A percentile compares a stretch with the other conserved stretches of the same genome.
Evolutionary conservation across 192 early-diverging fungal species (phyloP).

Genomic region (Entomortierella beljakovae): DNA sequence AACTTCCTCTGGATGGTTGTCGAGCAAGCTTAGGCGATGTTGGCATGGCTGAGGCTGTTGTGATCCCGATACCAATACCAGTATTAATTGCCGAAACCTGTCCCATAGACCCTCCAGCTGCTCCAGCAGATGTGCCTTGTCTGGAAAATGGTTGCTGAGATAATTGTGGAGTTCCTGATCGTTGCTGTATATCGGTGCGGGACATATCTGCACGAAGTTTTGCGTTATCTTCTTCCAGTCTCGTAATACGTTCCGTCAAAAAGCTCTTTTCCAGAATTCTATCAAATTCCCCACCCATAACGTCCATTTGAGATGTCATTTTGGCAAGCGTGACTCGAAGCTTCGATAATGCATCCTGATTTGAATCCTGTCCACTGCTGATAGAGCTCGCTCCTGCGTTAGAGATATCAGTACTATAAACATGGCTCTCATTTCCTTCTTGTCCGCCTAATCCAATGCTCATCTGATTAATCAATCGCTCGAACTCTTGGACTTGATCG

Average conservation of each 20-base stretch:
- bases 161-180: slow-evolving; percentile 40
- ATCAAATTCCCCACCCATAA: slow-evolving; percentile 57
- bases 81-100: slow-evolving; percentile 14
- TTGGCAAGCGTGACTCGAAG: slow-evolving; percentile 38
- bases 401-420: slow-evolving; percentile 13
- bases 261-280: slow-evolving; percentile 56
- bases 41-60: slow-evolving; percentile 19
- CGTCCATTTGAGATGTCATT: slow-evolving; percentile 60
- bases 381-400: slow-evolving; percentile 24
- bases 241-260: slow-evolving; percentile 36
- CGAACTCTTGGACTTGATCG: slow-evolving; percentile 56
- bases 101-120: slow-evolving; percentile 10
- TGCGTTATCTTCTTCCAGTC: slow-evolving; percentile 47
- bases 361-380: slow-evolving; percentile 28
- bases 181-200: slow-evolving; percentile 39
- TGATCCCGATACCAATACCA: slow-evolving; percentile 3
- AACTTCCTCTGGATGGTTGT: slow-evolving; percentile 34
- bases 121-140: slow-evolving; percentile 15
- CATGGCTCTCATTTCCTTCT: slow-evolving; percentile 17
- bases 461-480: slow-evolving; percentile 34
- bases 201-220: slow-evolving; percentile 41
- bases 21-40: slow-evolving; percentile 36
- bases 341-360: slow-evolving; percentile 39
- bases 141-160: slow-evolving; percentile 25
- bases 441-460: slow-evolving; percentile 16